phyloP scores from a whole-genome alignment of 192 early-diverging fungal species.

The Linnemannia exigua region DNA sequence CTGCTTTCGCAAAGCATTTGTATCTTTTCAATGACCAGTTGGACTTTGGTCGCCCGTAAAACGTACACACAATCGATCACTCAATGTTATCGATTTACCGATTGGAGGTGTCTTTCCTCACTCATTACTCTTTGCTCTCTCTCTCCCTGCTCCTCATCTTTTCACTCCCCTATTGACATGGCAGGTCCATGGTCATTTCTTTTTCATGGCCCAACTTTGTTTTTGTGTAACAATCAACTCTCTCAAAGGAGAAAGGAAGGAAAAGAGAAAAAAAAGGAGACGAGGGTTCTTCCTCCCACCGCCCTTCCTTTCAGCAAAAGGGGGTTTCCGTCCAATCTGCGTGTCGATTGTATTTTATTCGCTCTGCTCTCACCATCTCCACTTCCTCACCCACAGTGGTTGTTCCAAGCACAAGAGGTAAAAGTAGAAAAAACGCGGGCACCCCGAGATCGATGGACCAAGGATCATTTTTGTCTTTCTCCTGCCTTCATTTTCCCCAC shows the following conservation, averaged over 20 bases:
- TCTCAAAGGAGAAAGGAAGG: too few relatives aligned
- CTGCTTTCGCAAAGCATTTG: not conserved
- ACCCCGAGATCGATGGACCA: slow-evolving; percentile 1
- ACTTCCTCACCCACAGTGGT: not conserved
- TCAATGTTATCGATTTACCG: too few relatives aligned
- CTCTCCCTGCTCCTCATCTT: not conserved
- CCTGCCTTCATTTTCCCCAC: not conserved
- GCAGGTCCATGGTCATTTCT: not conserved
- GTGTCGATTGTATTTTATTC: too few relatives aligned
- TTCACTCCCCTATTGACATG: not conserved
- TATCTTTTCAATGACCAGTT: not conserved
- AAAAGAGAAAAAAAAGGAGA: not conserved
- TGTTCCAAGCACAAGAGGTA: too few relatives aligned
- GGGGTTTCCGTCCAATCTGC: not conserved
- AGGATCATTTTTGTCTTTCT: not conserved
- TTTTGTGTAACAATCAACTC: slow-evolving; percentile 1
- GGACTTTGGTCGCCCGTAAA: not conserved
- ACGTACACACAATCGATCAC: not conserved
- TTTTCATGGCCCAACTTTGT: slow-evolving; percentile 5
- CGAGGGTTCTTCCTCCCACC: not conserved
- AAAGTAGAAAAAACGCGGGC: not conserved
- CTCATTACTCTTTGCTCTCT: not conserved
- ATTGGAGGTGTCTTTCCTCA: too few relatives aligned
- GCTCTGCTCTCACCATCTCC: not conserved
- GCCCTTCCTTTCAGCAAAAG: not conserved